Conservation (phyloP, 179 eudicot species). For the Nepenthes alata region DNA sequence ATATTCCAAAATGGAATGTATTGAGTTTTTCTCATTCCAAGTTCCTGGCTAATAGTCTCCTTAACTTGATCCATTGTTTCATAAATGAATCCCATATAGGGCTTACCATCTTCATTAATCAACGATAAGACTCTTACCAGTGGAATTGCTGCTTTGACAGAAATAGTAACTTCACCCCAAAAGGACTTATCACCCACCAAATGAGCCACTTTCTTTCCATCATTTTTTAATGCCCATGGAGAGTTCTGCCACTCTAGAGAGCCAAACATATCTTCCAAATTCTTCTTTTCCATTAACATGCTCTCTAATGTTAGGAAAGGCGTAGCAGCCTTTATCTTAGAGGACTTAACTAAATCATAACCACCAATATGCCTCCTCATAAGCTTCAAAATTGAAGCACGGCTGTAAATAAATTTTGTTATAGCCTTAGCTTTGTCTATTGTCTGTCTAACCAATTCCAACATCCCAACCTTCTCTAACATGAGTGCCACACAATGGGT, state of each 20-base stretch:
- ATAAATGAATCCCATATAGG: slow-evolving; percentile 39
- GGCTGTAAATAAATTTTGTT: slow-evolving; percentile 38
- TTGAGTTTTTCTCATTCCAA: slow-evolving; percentile 18
- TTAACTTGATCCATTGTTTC: slow-evolving; percentile 62
- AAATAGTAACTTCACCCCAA: slow-evolving; percentile 28
- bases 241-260: slow-evolving; percentile 39
- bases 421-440: slow-evolving; percentile 38
- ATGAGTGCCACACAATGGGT: slow-evolving; percentile 46
- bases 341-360: slow-evolving; percentile 28
- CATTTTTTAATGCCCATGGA: slow-evolving; percentile 21
- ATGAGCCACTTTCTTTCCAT: slow-evolving; percentile 24
- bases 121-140: slow-evolving; percentile 32
- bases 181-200: slow-evolving; percentile 28
- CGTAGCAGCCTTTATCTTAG: slow-evolving; percentile 25
- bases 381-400: slow-evolving; percentile 18
- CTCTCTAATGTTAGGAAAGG: slow-evolving; percentile 45
- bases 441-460: slow-evolving; percentile 15
- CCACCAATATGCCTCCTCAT: slow-evolving; percentile 23
- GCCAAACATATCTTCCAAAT: slow-evolving; percentile 24
- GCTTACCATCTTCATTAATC: slow-evolving; percentile 18
- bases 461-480: slow-evolving; percentile 28
- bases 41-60: slow-evolving; percentile 39
- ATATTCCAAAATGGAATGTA: slow-evolving; percentile 30
- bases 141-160: slow-evolving; percentile 46
- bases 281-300: slow-evolving; percentile 22